These are phyloP conservation scores for Pseudocercospora fuligena DNA, from an alignment of 2,329 filamentous ascomycete genomes.

Conservation along the genomic window DNA sequence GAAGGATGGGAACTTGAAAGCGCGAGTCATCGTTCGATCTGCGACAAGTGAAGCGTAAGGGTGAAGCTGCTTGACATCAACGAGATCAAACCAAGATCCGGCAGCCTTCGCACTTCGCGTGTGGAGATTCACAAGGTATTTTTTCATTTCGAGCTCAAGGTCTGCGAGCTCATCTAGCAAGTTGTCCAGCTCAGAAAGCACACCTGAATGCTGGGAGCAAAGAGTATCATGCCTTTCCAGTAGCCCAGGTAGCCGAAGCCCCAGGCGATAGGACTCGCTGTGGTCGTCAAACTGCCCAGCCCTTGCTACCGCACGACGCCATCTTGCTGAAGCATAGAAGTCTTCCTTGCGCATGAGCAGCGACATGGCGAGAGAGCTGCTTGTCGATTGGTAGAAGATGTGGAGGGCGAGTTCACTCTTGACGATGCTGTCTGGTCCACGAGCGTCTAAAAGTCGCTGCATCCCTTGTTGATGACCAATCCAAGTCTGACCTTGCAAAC, in stretches of 20 bases:
- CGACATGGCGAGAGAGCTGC: conserved; percentile 30
- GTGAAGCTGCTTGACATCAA: conserved; percentile 32
- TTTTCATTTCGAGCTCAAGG: conserved; percentile 18
- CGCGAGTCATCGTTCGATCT: conserved; percentile 34
- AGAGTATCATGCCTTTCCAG: conserved; percentile 33
- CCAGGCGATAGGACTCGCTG: conserved; percentile 23
- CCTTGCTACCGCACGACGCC: conserved; percentile 23
- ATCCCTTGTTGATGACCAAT: conserved; percentile 33
- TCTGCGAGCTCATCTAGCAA: conserved; percentile 30
- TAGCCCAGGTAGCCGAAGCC: conserved; percentile 25
- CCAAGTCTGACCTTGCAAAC: conserved; percentile 32
- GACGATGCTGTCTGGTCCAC: conserved; percentile 31
- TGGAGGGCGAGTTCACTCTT: conserved; percentile 31
- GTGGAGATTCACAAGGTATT: conserved; percentile 14
- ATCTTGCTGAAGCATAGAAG: conserved; percentile 30
- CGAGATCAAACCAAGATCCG: conserved; percentile 22
- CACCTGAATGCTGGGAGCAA: conserved; percentile 1
- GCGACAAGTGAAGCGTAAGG: conserved; percentile 28
- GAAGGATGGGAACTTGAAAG: conserved; percentile 34
- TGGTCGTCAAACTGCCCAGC: conserved; percentile 12
- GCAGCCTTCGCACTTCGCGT: conserved; percentile 4
- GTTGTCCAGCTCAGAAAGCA: conserved; percentile 19
- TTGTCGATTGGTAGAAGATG: conserved; percentile 33
- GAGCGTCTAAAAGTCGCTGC: conserved; percentile 31
- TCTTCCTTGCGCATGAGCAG: conserved; percentile 33